Evolutionary conservation across 1,284 basidiomycete species (phyloP), one percentile per base, ranked within the genome.

Genomic region (Sporisorium exsertum): DNA sequence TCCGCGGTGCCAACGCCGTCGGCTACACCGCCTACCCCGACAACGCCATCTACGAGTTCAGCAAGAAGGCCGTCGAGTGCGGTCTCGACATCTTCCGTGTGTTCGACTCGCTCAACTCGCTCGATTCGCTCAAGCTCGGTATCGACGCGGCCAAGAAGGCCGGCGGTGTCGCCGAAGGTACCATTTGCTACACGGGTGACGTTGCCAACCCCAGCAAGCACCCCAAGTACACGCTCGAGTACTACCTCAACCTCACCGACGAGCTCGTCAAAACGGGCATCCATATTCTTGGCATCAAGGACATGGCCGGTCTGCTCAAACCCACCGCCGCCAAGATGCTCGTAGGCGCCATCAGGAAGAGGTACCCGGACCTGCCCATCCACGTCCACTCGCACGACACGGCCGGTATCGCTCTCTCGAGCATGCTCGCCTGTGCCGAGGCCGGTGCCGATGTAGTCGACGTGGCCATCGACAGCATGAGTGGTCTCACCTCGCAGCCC

Each of bases 361-460:
- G 93, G 83, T 93, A 98, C 87, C 97, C 97, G 43, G 94, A 98
- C 86, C 90, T 99, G 70, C 95, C 96, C 46, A 99, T 99, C 86
- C 97, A 99, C 87, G 95, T 99, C 49, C 97, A 99, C 89, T 98
- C 97, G 45, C 97, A 99, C 87, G 97, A 99, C 88, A 99, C 97
- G 33, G 97, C 97, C 65, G 97, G 97, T 88, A 99, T 99, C 84
- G 94, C 97, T 51, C 89, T 94, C 50, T 93, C 97, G 22, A 94
- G 92, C 84, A 99, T 99, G 97, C 88, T 99, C 70, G 96, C 97
- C 13, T 92, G 91, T 58, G 97, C 97, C 16, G 92, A 92, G 50
- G 97, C 97, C 24, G 97, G 97, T 79, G 97, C 97, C 58, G 97
- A 99, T 86, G 92, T 99, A 20, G 92, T 99, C 66, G 97, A 99